Evolutionary conservation across 2,329 filamentous ascomycete genomes (phyloP), one percentile per base, ranked within the genome.

Genomic region (Fusarium camptoceras): DNA sequence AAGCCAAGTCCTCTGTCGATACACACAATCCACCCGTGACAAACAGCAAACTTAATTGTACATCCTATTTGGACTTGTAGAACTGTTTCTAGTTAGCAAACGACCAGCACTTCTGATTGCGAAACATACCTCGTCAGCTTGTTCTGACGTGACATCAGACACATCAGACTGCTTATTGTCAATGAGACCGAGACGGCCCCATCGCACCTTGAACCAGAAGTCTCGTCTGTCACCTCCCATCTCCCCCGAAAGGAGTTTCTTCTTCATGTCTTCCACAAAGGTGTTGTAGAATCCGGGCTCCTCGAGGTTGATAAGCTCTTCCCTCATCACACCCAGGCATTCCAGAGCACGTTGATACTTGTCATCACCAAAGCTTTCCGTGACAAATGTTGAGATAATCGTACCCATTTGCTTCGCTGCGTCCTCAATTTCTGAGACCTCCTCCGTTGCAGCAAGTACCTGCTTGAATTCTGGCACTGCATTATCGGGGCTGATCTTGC

Each of bases 391-490:
- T 61, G 89, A 85, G 46, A 97, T 87, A 58, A 97, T 91, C 7
- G 78, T 78, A 15, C 86, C 89, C 88, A 98, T 92, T 76, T 97
- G 93, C 69, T 89, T 88, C 8, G 89, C 86, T 2, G 92, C 91
- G 20, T 90, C 87, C 64, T 88, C 84, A 55, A 97, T 87, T 6
- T 87, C 84, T 2, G 86, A 82, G 2, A 91, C 82, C 28, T 90
- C 86, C 9, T 88, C 85, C 0, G 91, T 85, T 3, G 82, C 81
- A 2, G 84, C 84, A 18, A 98, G 84, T 5, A 91, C 86, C 78
- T 94, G 93, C 77, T 94, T 97, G 87, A 97, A 98, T 64, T 95
- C 93, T 0, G 96, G 94, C 8, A 98, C 89, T 2, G 94, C 89
- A 69, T 98, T 98, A 12, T 91, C 86, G 0, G 87, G 78, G 4